Evolutionary conservation across 2,329 filamentous ascomycete genomes (phyloP).

Genomic region (Calonectria pseudoreteaudii): DNA sequence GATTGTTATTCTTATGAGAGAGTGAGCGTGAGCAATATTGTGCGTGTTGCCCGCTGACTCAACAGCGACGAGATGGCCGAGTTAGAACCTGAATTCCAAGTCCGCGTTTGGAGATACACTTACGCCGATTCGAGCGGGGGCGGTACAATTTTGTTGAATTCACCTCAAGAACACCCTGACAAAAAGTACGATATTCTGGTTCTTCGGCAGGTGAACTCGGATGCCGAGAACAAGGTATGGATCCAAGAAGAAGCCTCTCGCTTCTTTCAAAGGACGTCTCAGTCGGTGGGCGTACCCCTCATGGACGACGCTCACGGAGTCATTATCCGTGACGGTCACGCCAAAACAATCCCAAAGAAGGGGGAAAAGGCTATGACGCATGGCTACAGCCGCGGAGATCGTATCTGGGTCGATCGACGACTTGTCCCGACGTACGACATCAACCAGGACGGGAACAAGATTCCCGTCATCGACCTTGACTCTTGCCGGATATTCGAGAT

Average conservation of each 20-base stretch:
- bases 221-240: slow-evolving; percentile 31
- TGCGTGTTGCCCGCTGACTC: not conserved
- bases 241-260: slow-evolving; percentile 16
- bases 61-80: slow-evolving; percentile 24
- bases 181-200: slow-evolving; percentile 10
- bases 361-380: slow-evolving; percentile 12
- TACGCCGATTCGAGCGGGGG: slow-evolving; percentile 17
- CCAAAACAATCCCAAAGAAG: slow-evolving; percentile 11
- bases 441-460: slow-evolving; percentile 6
- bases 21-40: not conserved
- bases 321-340: slow-evolving; percentile 29
- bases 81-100: slow-evolving; percentile 25
- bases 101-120: slow-evolving; percentile 32
- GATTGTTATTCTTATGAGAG: not conserved
- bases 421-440: slow-evolving; percentile 19
- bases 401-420: slow-evolving; percentile 29
- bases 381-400: slow-evolving; percentile 28
- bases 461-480: slow-evolving; percentile 35
- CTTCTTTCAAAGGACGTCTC: slow-evolving; percentile 15
- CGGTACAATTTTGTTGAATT: slow-evolving; percentile 26
- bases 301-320: slow-evolving; percentile 34
- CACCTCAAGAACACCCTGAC: slow-evolving; percentile 21
- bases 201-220: slow-evolving; percentile 31
- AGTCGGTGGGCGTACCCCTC: not conserved
- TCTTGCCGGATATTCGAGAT: slow-evolving; percentile 26